Evolutionary conservation across 2,329 filamentous ascomycete species (phyloP).

Genomic region (Tolypocladium inflatum): DNA sequence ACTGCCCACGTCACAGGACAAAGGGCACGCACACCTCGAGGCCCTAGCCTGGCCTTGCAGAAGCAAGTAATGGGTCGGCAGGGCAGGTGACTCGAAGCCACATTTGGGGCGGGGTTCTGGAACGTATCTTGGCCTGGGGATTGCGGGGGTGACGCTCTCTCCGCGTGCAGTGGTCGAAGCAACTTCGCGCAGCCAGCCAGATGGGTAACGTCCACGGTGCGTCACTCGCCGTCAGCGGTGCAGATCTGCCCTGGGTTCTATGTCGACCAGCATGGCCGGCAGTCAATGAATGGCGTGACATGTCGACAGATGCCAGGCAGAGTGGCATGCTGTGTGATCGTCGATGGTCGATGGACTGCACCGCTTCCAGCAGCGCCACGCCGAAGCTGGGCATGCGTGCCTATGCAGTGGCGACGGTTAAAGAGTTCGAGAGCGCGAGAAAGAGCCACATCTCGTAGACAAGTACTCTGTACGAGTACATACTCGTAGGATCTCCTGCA

Average conservation of each 20-base stretch:
- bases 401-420: not conserved
- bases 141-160: constrained; percentile 5
- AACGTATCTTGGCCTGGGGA: not conserved
- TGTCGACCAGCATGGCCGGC: not conserved
- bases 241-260: not conserved
- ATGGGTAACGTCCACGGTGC: not conserved
- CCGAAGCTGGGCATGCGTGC: not conserved
- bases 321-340: constrained; percentile 1
- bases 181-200: not conserved
- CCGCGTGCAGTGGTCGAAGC: not conserved
- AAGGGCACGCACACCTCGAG: not conserved
- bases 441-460: not conserved
- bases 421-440: not conserved
- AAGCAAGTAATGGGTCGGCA: not conserved
- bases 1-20: not conserved
- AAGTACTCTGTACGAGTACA: too few relatives aligned
- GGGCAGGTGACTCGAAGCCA: constrained; percentile 8
- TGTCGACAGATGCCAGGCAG: not conserved
- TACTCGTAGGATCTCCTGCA: not conserved
- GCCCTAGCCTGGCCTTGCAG: not conserved
- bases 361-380: not conserved
- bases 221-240: not conserved
- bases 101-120: constrained; percentile 6
- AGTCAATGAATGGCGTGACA: not conserved
- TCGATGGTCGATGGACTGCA: constrained; percentile 1